Percentiles rank a stretch among this genome's conserved stretches.
Conservation (phyloP, 2,329 filamentous ascomycete genomes). For the Monosporascus sp. region DNA sequence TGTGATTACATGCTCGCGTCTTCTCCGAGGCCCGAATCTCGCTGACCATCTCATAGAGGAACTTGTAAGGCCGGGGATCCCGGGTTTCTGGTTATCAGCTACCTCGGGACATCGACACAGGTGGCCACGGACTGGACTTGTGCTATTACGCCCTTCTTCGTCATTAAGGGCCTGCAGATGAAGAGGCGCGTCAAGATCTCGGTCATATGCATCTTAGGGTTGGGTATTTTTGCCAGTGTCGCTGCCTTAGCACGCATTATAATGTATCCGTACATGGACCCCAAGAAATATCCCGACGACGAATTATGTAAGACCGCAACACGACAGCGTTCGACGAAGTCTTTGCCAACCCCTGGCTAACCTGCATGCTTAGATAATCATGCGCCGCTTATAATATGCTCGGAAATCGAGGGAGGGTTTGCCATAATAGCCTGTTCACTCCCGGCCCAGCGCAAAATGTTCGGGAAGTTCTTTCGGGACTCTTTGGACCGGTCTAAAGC, state of each 20-base stretch:
- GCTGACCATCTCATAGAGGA: neutral
- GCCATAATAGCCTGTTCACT: neutral
- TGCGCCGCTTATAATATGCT: neutral
- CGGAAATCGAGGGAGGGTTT: neutral
- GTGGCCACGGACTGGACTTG: slow-evolving; percentile 10
- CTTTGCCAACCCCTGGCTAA: neutral
- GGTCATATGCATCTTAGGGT: slow-evolving; percentile 6
- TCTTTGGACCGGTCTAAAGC: neutral
- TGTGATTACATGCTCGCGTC: neutral
- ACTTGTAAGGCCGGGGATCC: neutral
- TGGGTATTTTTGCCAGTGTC: neutral
- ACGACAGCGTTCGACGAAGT: neutral
- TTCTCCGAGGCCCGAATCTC: neutral
- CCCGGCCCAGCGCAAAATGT: neutral
- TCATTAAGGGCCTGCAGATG: slow-evolving; percentile 11
- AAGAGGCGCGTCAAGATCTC: slow-evolving; percentile 4
- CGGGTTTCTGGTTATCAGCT: neutral
- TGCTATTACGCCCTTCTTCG: slow-evolving; percentile 8
- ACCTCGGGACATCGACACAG: slow-evolving; percentile 5
- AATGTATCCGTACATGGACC: neutral
- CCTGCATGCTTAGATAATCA: neutral
- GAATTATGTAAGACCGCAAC: neutral
- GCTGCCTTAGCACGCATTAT: neutral
- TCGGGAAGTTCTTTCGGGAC: neutral
- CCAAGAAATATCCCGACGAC: neutral